A percentile compares a stretch with the other conserved stretches of the same genome.
Evolutionary conservation across 2,329 filamentous ascomycete species (phyloP).

Genomic region (Phyllosticta citriasiana): DNA sequence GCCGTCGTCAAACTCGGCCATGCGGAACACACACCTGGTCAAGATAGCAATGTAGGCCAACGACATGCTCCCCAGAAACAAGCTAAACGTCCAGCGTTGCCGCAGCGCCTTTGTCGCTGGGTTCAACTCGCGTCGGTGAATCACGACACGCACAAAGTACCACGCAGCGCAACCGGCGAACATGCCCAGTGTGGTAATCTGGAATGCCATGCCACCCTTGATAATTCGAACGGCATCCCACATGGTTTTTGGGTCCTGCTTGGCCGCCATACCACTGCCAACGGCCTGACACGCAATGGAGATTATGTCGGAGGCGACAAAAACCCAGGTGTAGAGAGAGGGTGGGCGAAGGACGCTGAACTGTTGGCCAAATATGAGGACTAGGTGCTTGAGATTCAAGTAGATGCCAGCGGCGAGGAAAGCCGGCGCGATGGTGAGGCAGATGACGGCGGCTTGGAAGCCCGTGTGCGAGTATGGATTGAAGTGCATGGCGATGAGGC

Average conservation of each 20-base stretch:
- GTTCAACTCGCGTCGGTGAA: not conserved
- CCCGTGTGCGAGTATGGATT: slow-evolving; percentile 41
- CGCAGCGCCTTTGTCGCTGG: not conserved
- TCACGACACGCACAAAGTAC: slow-evolving; percentile 18
- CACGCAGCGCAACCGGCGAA: slow-evolving; percentile 35
- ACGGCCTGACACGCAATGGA: slow-evolving; percentile 50
- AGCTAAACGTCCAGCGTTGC: not conserved
- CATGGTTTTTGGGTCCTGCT: slow-evolving; percentile 28
- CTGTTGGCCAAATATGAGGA: slow-evolving; percentile 41
- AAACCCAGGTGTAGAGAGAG: slow-evolving; percentile 46
- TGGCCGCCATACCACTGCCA: slow-evolving; percentile 48
- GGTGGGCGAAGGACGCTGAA: slow-evolving; percentile 22
- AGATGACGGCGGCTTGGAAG: slow-evolving; percentile 42
- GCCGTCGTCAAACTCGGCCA: slow-evolving; percentile 39
- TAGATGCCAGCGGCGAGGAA: slow-evolving; percentile 48
- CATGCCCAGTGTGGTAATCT: slow-evolving; percentile 43
- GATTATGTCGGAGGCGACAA: slow-evolving; percentile 49
- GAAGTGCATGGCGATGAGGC: slow-evolving; percentile 42
- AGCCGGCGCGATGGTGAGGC: slow-evolving; percentile 46
- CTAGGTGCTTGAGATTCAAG: slow-evolving; percentile 47
- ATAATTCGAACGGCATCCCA: slow-evolving; percentile 44
- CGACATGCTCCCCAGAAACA: not conserved
- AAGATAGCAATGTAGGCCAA: slow-evolving; percentile 25
- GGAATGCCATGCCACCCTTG: slow-evolving; percentile 47
- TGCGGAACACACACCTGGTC: slow-evolving; percentile 39